Percentiles rank a stretch among this genome's conserved stretches.
phyloP scores from a whole-genome alignment of 1,139 yeast genomes.

The Geotrichum restrictum region DNA sequence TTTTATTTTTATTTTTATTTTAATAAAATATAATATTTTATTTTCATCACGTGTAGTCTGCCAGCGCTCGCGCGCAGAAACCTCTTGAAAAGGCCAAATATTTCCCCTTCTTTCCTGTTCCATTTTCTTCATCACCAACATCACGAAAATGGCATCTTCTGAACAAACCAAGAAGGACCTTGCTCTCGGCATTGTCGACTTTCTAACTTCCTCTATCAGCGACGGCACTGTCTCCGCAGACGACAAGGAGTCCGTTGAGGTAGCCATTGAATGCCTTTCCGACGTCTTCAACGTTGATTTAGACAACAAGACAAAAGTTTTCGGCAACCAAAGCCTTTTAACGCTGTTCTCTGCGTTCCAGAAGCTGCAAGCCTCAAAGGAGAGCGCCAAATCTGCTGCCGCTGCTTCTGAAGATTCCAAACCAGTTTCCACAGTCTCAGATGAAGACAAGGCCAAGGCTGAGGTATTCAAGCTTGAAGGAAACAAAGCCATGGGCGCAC shows the following conservation, averaged over 20 bases:
- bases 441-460: slow-evolving; percentile 60
- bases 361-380: slow-evolving; percentile 24
- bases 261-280: slow-evolving; percentile 86
- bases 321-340: slow-evolving; percentile 44
- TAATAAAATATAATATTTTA: too few relatives aligned
- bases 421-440: slow-evolving; percentile 41
- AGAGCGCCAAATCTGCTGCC: slow-evolving; percentile 27
- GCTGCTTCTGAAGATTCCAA: slow-evolving; percentile 28
- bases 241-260: slow-evolving; percentile 86
- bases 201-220: slow-evolving; percentile 57
- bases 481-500: slow-evolving; percentile 83
- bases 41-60: too few relatives aligned
- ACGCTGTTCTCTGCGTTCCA: slow-evolving; percentile 34
- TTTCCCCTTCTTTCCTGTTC: neutral
- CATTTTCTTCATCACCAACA: neutral
- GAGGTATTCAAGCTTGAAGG: slow-evolving; percentile 85
- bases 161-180: slow-evolving; percentile 51
- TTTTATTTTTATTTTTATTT: neutral
- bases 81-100: too few relatives aligned
- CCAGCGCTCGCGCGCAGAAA: too few relatives aligned
- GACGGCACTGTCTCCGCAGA: slow-evolving; percentile 71
- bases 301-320: slow-evolving; percentile 42
- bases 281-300: slow-evolving; percentile 76
- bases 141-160: slow-evolving; percentile 12
- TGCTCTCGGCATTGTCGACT: slow-evolving; percentile 71